Evolutionary conservation across 148 eudicot genomes (phyloP).

Genomic region (Pouteria glomerata): DNA sequence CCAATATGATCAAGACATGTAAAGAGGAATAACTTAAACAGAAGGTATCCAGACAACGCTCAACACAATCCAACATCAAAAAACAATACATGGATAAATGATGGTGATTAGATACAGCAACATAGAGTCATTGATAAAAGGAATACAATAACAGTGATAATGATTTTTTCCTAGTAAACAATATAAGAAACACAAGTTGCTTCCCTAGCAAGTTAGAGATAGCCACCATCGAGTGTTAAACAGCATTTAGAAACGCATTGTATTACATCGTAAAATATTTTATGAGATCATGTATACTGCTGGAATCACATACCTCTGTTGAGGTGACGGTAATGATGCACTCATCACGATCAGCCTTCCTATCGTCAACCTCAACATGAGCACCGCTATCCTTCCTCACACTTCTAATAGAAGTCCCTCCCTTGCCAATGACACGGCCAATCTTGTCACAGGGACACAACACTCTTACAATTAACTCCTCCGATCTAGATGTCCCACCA

Average conservation of each 20-base stretch:
- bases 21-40: neutral
- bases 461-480: slow-evolving; percentile 62
- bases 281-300: slow-evolving; percentile 6
- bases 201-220: neutral
- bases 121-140: neutral
- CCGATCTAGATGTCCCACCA: slow-evolving; percentile 52
- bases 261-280: neutral
- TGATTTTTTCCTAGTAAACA: too few species aligned
- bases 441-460: slow-evolving; percentile 75
- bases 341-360: slow-evolving; percentile 47
- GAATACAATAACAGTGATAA: too few species aligned
- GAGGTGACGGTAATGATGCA: slow-evolving; percentile 58
- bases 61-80: neutral
- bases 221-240: slow-evolving; percentile 31
- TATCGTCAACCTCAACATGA: slow-evolving; percentile 70
- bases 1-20: slow-evolving; percentile 2
- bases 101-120: neutral
- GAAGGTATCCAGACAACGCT: neutral
- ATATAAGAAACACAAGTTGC: neutral
- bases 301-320: slow-evolving; percentile 51
- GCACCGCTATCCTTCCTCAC: slow-evolving; percentile 89
- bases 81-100: neutral
- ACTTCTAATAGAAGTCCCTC: slow-evolving; percentile 71
- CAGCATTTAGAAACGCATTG: neutral
- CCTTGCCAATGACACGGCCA: slow-evolving; percentile 96